These are phyloP conservation scores for Pseudoneurospora amorphoporcata DNA, from an alignment of 495 filamentous ascomycete genomes.

Conservation along the genomic window DNA sequence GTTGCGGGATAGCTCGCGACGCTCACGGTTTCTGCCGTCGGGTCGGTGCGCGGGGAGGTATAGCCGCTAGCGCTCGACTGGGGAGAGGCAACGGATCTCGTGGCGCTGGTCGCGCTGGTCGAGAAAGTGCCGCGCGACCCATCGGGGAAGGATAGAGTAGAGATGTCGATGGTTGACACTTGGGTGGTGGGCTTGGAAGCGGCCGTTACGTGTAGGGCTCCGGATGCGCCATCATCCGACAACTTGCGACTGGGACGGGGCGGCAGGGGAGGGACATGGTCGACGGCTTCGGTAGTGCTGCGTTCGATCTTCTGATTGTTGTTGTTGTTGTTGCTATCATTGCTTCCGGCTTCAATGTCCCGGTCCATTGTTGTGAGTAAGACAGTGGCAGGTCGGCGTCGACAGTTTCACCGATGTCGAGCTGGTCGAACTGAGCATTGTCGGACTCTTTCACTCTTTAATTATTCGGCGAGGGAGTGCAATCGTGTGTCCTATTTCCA, in stretches of 20 bases:
- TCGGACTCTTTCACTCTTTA: not conserved
- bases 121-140: constrained; percentile 51
- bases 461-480: not conserved
- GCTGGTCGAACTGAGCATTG: not conserved
- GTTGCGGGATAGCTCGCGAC: constrained; percentile 75
- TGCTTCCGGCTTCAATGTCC: constrained; percentile 10
- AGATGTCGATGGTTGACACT: constrained; percentile 65
- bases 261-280: constrained; percentile 45
- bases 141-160: constrained; percentile 60
- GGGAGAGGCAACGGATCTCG: constrained; percentile 26
- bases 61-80: constrained; percentile 17
- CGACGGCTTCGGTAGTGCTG: constrained; percentile 1
- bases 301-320: not conserved
- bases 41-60: constrained; percentile 34
- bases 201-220: constrained; percentile 28
- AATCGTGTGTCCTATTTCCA: not conserved
- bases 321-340: constrained; percentile 1
- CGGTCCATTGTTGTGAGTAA: constrained; percentile 15
- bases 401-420: not conserved
- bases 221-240: constrained; percentile 13
- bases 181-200: constrained; percentile 69
- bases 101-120: constrained; percentile 33
- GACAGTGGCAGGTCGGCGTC: not conserved
- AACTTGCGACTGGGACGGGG: constrained; percentile 42
- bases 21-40: constrained; percentile 76